These are phyloP conservation scores for Friedmanniomyces endolithicus DNA, from an alignment of 495 filamentous ascomycete genomes.

Conservation along the genomic window DNA sequence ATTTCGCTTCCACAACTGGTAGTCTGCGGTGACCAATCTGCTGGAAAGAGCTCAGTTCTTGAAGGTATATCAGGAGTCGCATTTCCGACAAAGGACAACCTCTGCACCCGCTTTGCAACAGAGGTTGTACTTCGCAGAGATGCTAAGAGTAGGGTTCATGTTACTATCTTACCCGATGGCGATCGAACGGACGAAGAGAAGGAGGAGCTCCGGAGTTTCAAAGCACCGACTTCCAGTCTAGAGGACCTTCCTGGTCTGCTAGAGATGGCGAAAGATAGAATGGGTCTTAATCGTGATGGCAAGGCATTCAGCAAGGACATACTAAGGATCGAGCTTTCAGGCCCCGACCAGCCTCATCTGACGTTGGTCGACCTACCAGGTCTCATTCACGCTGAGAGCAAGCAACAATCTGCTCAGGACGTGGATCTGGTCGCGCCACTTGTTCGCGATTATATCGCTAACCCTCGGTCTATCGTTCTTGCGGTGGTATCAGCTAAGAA, in stretches of 20 bases:
- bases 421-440: conserved; percentile 36
- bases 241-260: background rate
- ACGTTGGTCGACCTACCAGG: conserved; percentile 53
- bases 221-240: background rate
- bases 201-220: background rate
- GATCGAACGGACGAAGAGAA: background rate
- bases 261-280: background rate
- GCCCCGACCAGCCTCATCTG: conserved; percentile 45
- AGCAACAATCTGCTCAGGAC: conserved; percentile 40
- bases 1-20: background rate
- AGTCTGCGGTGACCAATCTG: background rate
- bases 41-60: background rate
- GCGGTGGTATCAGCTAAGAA: conserved; percentile 51
- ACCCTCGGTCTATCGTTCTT: conserved; percentile 37
- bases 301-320: conserved; percentile 42
- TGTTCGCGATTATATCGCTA: conserved; percentile 43
- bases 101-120: conserved; percentile 59
- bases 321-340: conserved; percentile 45
- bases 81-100: conserved; percentile 48
- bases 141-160: background rate
- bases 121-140: conserved; percentile 42
- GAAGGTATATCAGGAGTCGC: conserved; percentile 45
- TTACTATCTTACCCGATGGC: background rate
- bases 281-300: background rate
- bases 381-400: conserved; percentile 42